Base-by-base conservation (phyloP, 2,329 filamentous ascomycete genomes). In the Amauroascus niger region DNA sequence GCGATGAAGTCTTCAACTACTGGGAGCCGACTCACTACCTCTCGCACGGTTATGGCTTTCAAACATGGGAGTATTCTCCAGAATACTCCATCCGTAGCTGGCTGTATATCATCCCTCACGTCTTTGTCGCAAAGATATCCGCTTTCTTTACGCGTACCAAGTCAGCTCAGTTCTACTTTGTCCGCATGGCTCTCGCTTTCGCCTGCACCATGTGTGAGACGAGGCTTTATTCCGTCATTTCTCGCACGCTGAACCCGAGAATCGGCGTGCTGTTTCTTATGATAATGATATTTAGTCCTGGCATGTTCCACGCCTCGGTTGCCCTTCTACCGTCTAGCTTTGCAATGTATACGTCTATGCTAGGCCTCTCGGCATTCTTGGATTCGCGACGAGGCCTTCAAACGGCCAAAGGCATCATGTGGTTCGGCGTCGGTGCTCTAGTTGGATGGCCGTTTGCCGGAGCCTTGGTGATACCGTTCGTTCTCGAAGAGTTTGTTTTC, bases 61-160 rank as follows among this genome's bases (percentile, higher is more conserved):
- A 98, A 73, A 98, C 93, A 1, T 98, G 93, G 93, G 93, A 98
- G 70, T 98, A 97, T 71, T 95, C 91, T 0, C 93, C 93, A 4
- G 84, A 91, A 55, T 97, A 87, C 71, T 87, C 89, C 49, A 96
- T 98, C 62, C 83, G 93, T 58, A 96, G 89, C 72, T 98, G 93
- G 93, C 76, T 89, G 20, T 98, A 98, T 65, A 77, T 94, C 35
- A 79, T 76, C 4, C 71, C 96, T 1, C 91, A 98, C 70, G 87
- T 89, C 24, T 61, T 84, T 18, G 71, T 87, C 44, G 85, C 83
- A 43, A 87, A 81, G 58, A 61, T 88, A 16, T 79, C 82, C 30
- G 78, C 82, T 35, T 63, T 93, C 3, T 63, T 73, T 45, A 59
- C 72, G 8, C 65, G 62, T 30, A 71, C 69, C 24, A 82, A 81